Evolutionary conservation across 805 yeast species (phyloP), one percentile per base, ranked within the genome.

Genomic region (Yarrowia osloensis): DNA sequence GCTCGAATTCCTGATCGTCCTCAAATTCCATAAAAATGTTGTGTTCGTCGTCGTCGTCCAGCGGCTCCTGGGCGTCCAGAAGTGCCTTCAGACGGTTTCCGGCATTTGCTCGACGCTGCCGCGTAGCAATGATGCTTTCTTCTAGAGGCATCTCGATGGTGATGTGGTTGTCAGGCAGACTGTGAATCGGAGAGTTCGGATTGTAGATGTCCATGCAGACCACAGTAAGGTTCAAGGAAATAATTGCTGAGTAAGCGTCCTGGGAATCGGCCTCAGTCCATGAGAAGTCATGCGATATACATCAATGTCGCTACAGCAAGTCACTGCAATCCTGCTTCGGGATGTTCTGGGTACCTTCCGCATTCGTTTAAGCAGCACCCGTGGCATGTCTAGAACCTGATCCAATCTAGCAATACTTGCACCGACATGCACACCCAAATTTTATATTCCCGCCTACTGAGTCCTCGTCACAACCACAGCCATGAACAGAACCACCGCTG

Each of bases 91-190:
- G 80, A 66, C 95, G 81, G 65, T 90, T 88, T 17, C 99, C 99
- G 1, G 99, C 99, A 78, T 94, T 95, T 50, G 91, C 77, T 66
- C 99, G 85, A 70, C 91, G 81, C 69, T 85, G 79, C 69, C 98
- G 84, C 3, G 96, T 88, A 22, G 89, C 86, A 33, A 61, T 61
- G 15, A 61, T 61, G 40, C 66, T 35, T 24, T 61, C 66, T 24
- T 61, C 66, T 4, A 28, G 63, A n/a, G 47, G 49, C 63, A 57
- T 57, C 29, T n/a, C n/a, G n/a, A n/a, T 39, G 59, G n/a, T 52
- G 61, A n/a, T 49, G 39, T 29, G 3, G 24, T 17, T 19, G 50
- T 12, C 17, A 47, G 33, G 15, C n/a, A n/a, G n/a, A n/a, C n/a
- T n/a, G n/a, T n/a, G n/a, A n/a, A n/a, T n/a, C n/a, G n/a, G n/a